Base-by-base conservation (phyloP, 345 rosid genomes). In the Rhodomyrtus tomentosa region DNA sequence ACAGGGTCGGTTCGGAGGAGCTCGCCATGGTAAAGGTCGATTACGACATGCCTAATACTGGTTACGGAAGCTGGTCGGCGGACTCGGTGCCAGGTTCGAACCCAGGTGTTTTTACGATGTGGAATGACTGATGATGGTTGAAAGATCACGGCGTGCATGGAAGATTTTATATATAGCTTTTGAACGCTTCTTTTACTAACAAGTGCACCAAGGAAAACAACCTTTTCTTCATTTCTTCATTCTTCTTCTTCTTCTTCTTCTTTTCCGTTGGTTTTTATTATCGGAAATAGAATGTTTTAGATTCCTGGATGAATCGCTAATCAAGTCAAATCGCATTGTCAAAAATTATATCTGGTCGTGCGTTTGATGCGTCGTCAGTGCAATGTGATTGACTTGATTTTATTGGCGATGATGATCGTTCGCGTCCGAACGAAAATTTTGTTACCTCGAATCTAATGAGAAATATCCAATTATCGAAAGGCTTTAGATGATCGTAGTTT, bases 81-180 rank as follows among this genome's bases (percentile, higher is more conserved):
- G 98, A 94, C 10, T 87, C 98, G 16, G 94, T 87, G 87, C 94
- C 92, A 51, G 98, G 98, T 50, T 88, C 98, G 38, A 96, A 93
- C 90, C 91, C 94, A 12, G 91, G 94, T 20, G 91, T 91, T 84
- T 97, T 93, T 82, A 91, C 99, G 32, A 97, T 93, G 96, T 97
- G 99, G 99, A 96, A 94, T 80, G 98, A 93, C 50, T 95, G 84
- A 92, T 6, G 40, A 36, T 68, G 79, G 45, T 68, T 68, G 45
- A 10, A 55, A 58, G 73, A 82, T 45, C 8, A 32, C 45, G 76
- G 79, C 13, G 79, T 68, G 79, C 79, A 36, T 68, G 45, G 45
- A 68, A 68, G 79, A 68, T 68, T 68, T 68, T 32, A 68, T 68
- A 68, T 38, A n/a, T 50, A 81, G 54, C 55, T 52, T 52, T 48